Conservation (phyloP, 164 flowering plant species). For the Buxus sempervirens region DNA sequence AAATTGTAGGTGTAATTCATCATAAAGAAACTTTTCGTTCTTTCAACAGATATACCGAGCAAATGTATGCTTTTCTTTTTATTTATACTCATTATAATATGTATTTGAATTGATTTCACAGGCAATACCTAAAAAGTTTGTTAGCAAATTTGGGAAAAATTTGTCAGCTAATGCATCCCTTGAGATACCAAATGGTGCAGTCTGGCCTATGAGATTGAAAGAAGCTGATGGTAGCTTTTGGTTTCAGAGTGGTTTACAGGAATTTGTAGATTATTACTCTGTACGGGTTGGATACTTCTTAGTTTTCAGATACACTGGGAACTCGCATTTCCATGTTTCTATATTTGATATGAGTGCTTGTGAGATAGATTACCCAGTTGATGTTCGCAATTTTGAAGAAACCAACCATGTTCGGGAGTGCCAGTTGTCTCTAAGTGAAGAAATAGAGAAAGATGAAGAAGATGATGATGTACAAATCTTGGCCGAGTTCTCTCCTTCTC, state of each 20-base stretch:
- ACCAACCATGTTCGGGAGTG: not conserved
- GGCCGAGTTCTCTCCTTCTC: not conserved
- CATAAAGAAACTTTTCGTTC: too few species aligned
- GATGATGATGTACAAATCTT: not conserved
- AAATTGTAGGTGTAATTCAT: too few species aligned
- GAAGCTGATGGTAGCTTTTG: constrained; percentile 11
- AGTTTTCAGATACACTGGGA: constrained; percentile 31
- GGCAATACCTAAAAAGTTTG: constrained; percentile 17
- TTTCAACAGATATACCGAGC: too few species aligned
- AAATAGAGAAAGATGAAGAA: not conserved
- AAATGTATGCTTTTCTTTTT: too few species aligned
- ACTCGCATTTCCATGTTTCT: constrained; percentile 29
- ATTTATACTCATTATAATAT: not conserved
- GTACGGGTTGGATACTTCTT: constrained; percentile 21
- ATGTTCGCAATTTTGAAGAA: not conserved
- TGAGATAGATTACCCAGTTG: constrained; percentile 28
- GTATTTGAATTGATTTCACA: not conserved
- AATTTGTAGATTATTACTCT: constrained; percentile 29
- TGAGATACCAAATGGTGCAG: not conserved
- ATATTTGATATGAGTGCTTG: constrained; percentile 28
- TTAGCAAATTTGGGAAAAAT: constrained; percentile 14
- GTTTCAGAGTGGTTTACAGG: constrained; percentile 29
- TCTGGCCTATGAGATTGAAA: constrained; percentile 5
- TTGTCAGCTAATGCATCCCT: constrained; percentile 1
- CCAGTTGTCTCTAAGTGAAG: not conserved